These are phyloP conservation scores for Erysimum cheiri DNA, from an alignment of 441 rosid species.

Conservation along the genomic window DNA sequence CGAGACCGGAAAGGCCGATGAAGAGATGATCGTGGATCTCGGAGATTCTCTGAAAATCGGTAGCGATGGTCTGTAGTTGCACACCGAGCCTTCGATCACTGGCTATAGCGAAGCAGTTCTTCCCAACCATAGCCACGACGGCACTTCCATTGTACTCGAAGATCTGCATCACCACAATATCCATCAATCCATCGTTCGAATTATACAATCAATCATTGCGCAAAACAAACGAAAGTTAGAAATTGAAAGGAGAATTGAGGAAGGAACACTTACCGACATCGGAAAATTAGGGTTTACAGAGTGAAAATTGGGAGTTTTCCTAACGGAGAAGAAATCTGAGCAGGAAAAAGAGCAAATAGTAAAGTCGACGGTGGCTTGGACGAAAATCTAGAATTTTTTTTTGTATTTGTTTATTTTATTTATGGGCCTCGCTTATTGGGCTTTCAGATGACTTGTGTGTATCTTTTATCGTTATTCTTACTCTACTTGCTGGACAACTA, in stretches of 20 bases:
- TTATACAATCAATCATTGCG: neutral
- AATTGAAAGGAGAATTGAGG: neutral
- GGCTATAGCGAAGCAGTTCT: constrained; percentile 94
- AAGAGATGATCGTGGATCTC: constrained; percentile 82
- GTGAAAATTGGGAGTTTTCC: constrained; percentile 28
- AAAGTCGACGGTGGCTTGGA: constrained; percentile 55
- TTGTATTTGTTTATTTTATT: neutral
- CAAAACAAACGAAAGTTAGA: neutral
- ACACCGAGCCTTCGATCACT: constrained; percentile 92
- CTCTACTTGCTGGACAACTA: neutral
- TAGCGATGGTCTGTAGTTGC: constrained; percentile 91
- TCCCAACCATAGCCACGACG: constrained; percentile 94
- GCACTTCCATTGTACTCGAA: constrained; percentile 98
- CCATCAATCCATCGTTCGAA: constrained; percentile 4
- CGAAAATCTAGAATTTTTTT: constrained; percentile 35
- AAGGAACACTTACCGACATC: constrained; percentile 39
- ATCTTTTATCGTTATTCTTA: neutral
- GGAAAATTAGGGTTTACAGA: constrained; percentile 19
- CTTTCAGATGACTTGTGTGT: neutral
- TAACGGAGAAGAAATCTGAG: constrained; percentile 39
- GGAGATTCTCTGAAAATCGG: constrained; percentile 83
- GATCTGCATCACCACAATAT: constrained; percentile 56
- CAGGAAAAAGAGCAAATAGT: constrained; percentile 17
- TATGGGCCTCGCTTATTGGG: constrained; percentile 27
- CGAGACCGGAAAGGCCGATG: constrained; percentile 90